Base-by-base conservation (phyloP, 495 filamentous ascomycete genomes). In the Penicillium longicatenatum region DNA sequence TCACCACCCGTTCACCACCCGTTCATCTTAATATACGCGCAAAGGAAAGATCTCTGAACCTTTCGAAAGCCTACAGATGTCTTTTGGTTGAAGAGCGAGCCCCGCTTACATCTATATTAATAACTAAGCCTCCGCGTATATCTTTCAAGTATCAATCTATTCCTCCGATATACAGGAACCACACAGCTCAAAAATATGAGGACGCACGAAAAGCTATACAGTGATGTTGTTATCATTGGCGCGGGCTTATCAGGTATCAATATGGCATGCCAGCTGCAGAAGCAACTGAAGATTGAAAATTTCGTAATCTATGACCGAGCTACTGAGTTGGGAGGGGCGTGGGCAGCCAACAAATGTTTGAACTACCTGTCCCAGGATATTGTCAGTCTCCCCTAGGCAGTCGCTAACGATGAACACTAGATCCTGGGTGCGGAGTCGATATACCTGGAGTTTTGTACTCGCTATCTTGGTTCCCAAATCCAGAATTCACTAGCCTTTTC, bases 341-440 rank as follows among this genome's bases (percentile, higher is more conserved):
- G 69, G 69, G 61, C 49, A 30, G 62, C 58, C 22, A 71, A 71
- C 53, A 62, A 53, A 50, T 70, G 64, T 70, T n/a, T n/a, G n/a
- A n/a, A n/a, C n/a, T n/a, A n/a, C n/a, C n/a, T n/a, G n/a, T n/a
- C n/a, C n/a, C n/a, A n/a, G n/a, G n/a, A n/a, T n/a, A n/a, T n/a
- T n/a, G n/a, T n/a, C n/a, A 26, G 17, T 35, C 44, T 30, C 39
- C 39, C 41, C 29, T 21, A 45, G 26, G 41, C 33, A 33, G 24
- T 43, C 20, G 20, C 19, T 45, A 29, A 53, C n/a, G n/a, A 51
- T 16, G n/a, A 44, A 19, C 31, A 42, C 20, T 30, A 68, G 68
- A 70, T 60, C 65, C 65, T 2, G 68, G 65, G 37, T 65, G 61
- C 33, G 66, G 61, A 26, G 68, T 67, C 2, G 68, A 71, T 47